These are phyloP conservation scores for Miscanthus lutarioriparius DNA, from an alignment of 176 grass and related monocot species.

Conservation along the genomic window DNA sequence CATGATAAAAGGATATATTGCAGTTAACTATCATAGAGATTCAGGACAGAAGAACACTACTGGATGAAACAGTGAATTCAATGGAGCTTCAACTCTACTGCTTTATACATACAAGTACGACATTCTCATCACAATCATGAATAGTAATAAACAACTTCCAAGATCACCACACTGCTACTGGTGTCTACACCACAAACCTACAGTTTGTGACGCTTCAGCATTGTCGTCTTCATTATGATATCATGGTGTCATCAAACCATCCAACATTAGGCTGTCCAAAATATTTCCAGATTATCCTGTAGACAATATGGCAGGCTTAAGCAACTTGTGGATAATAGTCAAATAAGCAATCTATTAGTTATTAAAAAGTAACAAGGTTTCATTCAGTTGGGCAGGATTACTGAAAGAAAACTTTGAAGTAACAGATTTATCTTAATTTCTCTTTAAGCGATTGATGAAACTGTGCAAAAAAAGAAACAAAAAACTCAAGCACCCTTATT, in stretches of 20 bases:
- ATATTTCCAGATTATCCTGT: not conserved
- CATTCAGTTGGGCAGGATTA: not conserved
- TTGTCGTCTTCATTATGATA: not conserved
- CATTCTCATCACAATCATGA: not conserved
- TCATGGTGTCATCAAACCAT: not conserved
- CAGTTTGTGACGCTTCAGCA: not conserved
- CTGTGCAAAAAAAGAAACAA: not conserved
- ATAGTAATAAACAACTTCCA: not conserved
- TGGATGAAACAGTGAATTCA: not conserved
- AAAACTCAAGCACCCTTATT: not conserved
- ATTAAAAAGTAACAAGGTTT: not conserved
- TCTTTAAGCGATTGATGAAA: not conserved
- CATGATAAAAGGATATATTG: not conserved
- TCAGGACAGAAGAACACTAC: constrained; percentile 11
- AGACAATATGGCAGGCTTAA: constrained; percentile 6
- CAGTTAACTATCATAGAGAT: not conserved
- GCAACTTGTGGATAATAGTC: not conserved
- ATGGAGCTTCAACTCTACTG: not conserved
- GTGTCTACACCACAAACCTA: constrained; percentile 10
- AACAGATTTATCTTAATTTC: not conserved
- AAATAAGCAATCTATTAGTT: not conserved
- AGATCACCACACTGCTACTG: not conserved
- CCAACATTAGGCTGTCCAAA: constrained; percentile 2
- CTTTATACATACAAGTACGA: constrained; percentile 21
- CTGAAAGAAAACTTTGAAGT: not conserved